Conservation (phyloP, 768 basidiomycete genomes). For the Lentinula edodes region DNA sequence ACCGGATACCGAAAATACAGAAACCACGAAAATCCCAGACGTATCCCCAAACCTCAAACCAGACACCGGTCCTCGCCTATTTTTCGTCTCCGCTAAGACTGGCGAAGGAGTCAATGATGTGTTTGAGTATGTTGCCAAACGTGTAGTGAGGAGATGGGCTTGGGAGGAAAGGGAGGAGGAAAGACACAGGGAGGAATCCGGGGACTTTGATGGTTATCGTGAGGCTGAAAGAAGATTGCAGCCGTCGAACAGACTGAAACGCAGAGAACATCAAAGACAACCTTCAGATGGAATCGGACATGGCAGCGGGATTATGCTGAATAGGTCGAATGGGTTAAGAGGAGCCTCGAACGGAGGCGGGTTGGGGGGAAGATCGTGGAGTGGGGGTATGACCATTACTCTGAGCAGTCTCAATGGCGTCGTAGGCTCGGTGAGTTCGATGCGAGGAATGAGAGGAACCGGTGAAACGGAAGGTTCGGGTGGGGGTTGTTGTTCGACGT, state of each 20-base stretch:
- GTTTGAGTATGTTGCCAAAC: conserved; percentile 68
- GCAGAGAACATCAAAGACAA: neutral
- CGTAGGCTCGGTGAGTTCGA: neutral
- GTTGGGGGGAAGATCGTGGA: neutral
- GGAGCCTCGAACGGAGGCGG: neutral
- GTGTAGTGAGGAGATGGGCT: conserved; percentile 61
- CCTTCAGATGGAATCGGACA: neutral
- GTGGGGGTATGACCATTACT: neutral
- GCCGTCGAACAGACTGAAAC: neutral
- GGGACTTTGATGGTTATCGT: conserved; percentile 9
- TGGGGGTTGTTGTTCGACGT: neutral
- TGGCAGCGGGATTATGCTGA: neutral
- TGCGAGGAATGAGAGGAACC: neutral
- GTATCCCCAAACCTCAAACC: conserved; percentile 1
- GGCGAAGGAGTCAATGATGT: conserved; percentile 66
- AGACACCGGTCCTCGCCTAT: conserved; percentile 56
- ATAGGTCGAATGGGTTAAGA: neutral
- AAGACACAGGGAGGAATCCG: conserved; percentile 34
- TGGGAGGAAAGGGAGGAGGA: conserved; percentile 56
- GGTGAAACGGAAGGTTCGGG: too few species aligned
- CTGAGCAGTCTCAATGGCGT: neutral
- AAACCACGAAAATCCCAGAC: conserved; percentile 13
- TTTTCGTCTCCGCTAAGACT: conserved; percentile 76
- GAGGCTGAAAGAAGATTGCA: neutral
- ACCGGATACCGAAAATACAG: conserved; percentile 4